Evolutionary conservation across 1,139 yeast species (phyloP).

Genomic region (Lodderomyces jiufengensis): DNA sequence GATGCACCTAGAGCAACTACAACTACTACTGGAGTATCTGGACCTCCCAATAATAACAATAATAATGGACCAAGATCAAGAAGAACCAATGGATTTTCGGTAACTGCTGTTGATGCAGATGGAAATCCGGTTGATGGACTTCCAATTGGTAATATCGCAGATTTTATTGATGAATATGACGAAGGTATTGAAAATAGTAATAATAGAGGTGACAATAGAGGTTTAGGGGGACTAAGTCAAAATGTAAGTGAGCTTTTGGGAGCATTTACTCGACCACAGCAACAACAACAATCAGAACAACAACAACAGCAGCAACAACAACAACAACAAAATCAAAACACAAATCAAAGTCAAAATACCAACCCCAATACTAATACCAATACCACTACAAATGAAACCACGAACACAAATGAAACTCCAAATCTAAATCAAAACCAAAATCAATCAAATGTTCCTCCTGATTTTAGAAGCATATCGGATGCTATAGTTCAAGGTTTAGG

Average conservation of each 20-base stretch:
- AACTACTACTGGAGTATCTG: neutral
- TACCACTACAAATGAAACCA: neutral
- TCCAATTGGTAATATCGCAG: neutral
- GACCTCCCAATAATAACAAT: neutral
- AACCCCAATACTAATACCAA: neutral
- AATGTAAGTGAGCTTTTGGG: no score
- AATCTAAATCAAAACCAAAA: neutral
- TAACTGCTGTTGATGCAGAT: neutral
- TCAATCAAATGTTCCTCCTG: neutral
- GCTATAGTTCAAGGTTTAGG: conserved; percentile 5
- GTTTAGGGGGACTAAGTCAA: no score
- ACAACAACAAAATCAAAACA: neutral
- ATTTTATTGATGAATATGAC: neutral
- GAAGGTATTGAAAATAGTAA: neutral
- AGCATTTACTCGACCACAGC: no score
- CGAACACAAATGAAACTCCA: neutral
- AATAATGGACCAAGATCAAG: neutral
- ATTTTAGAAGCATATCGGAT: conserved; percentile 3
- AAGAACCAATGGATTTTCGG: neutral
- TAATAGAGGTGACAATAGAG: neutral
- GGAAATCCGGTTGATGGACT: neutral
- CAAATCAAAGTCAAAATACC: neutral
- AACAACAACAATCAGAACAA: no score
- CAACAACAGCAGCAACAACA: no score
- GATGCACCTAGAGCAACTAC: conserved; percentile 3